These are phyloP conservation scores for Sporisorium graminicola DNA, from an alignment of 1,284 basidiomycete genomes.

Conservation along the genomic window DNA sequence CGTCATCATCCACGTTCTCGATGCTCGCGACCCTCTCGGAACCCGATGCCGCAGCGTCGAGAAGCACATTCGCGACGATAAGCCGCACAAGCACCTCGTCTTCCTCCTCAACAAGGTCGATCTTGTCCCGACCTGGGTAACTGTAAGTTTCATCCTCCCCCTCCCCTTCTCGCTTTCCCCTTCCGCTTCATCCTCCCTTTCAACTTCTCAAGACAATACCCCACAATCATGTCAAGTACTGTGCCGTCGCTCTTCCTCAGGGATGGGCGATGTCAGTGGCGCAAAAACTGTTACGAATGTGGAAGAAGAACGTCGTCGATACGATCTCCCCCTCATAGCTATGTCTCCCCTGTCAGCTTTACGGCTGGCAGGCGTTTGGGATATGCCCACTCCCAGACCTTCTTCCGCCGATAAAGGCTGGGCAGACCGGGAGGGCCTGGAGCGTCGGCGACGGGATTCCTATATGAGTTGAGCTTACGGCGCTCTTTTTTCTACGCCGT, in stretches of 20 bases:
- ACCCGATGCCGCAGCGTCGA: conserved; percentile 97
- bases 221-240: conserved; percentile 70
- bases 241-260: conserved; percentile 40
- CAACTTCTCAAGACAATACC: conserved; percentile 15
- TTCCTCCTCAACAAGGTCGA: conserved; percentile 99
- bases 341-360: conserved; percentile 69
- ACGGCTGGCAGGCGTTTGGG: conserved; percentile 60
- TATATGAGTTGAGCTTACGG: conserved; percentile 66
- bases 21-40: conserved; percentile 94
- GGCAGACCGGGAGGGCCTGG: conserved; percentile 59
- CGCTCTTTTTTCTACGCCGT: conserved; percentile 43
- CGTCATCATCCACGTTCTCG: conserved; percentile 93
- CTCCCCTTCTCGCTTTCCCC: conserved; percentile 5
- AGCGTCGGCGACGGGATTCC: conserved; percentile 57
- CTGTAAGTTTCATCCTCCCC: conserved; percentile 76
- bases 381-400: conserved; percentile 62
- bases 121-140: conserved; percentile 98
- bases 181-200: conserved; percentile 11
- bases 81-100: conserved; percentile 96
- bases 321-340: conserved; percentile 70
- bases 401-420: conserved; percentile 70
- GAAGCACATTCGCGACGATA: conserved; percentile 94
- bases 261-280: conserved; percentile 48
- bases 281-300: conserved; percentile 75
- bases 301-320: conserved; percentile 74